These are phyloP conservation scores for Ogataea ganodermae DNA, from an alignment of 805 yeast species.

Conservation along the genomic window DNA sequence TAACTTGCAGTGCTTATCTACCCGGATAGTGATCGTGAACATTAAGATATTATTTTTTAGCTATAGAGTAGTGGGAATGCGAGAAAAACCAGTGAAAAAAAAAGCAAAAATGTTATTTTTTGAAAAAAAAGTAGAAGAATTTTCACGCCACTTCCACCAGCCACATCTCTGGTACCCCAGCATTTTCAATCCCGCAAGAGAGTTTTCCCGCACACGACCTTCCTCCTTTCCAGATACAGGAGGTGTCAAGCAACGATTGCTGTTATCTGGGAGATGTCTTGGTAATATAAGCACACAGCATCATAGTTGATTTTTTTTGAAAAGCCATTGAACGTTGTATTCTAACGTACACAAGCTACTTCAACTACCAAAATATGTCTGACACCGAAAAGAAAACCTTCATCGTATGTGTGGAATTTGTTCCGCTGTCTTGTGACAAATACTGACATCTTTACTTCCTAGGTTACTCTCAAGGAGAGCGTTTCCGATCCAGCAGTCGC, in stretches of 20 bases:
- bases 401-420: slow-evolving; percentile 29
- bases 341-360: neutral
- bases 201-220: slow-evolving; percentile 1
- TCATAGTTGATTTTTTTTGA: neutral
- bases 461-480: slow-evolving; percentile 43
- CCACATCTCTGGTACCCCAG: neutral
- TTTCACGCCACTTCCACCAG: too few relatives aligned
- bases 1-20: neutral
- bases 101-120: neutral
- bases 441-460: slow-evolving; percentile 2
- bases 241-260: slow-evolving; percentile 6
- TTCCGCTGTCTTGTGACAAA: neutral
- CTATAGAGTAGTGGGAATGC: neutral
- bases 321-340: neutral
- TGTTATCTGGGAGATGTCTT: slow-evolving; percentile 1
- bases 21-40: neutral
- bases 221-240: slow-evolving; percentile 3
- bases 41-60: too few relatives aligned
- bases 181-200: neutral
- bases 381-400: slow-evolving; percentile 34
- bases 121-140: too few relatives aligned
- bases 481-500: slow-evolving; percentile 36
- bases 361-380: slow-evolving; percentile 10
- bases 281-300: neutral
- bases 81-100: neutral